Evolutionary conservation across 2,329 filamentous ascomycete species (phyloP).

Genomic region (Beauveria scarabaeidicola): DNA sequence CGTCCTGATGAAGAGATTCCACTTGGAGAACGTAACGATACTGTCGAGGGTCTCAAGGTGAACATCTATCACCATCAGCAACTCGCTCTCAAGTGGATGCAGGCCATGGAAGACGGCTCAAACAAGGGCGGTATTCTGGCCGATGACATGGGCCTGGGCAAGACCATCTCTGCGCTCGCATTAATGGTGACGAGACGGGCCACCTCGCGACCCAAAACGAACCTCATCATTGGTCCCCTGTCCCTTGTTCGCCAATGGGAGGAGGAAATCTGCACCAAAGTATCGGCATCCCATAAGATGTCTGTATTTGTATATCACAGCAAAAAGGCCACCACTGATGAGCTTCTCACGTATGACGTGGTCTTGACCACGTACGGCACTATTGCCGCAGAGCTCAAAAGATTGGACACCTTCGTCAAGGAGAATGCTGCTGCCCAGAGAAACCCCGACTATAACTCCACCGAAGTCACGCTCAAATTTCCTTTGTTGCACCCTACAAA

Average conservation of each 20-base stretch:
- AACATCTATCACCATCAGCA: constrained; percentile 75
- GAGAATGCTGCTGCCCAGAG: constrained; percentile 32
- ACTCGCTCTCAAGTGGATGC: constrained; percentile 75
- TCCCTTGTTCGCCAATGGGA: constrained; percentile 79
- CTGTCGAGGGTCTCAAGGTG: constrained; percentile 59
- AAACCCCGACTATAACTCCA: constrained; percentile 27
- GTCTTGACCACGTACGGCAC: constrained; percentile 83
- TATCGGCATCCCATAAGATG: constrained; percentile 51
- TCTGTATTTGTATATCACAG: constrained; percentile 64
- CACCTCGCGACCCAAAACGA: constrained; percentile 46
- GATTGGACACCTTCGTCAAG: constrained; percentile 44
- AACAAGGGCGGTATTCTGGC: constrained; percentile 85
- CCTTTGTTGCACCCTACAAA: constrained; percentile 51
- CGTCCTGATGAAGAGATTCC: constrained; percentile 60
- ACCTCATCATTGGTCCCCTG: constrained; percentile 74
- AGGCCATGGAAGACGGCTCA: constrained; percentile 65
- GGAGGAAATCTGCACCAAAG: constrained; percentile 64
- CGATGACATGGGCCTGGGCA: constrained; percentile 89
- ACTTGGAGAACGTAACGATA: constrained; percentile 54
- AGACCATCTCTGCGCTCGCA: constrained; percentile 77
- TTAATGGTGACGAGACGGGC: constrained; percentile 65
- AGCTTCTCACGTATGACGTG: constrained; percentile 62
- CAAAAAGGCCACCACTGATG: constrained; percentile 50
- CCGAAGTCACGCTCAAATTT: constrained; percentile 30
- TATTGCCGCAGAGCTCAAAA: constrained; percentile 54